These are phyloP conservation scores for Eucalyptus virginea DNA, from an alignment of 345 rosid species.

Conservation along the genomic window DNA sequence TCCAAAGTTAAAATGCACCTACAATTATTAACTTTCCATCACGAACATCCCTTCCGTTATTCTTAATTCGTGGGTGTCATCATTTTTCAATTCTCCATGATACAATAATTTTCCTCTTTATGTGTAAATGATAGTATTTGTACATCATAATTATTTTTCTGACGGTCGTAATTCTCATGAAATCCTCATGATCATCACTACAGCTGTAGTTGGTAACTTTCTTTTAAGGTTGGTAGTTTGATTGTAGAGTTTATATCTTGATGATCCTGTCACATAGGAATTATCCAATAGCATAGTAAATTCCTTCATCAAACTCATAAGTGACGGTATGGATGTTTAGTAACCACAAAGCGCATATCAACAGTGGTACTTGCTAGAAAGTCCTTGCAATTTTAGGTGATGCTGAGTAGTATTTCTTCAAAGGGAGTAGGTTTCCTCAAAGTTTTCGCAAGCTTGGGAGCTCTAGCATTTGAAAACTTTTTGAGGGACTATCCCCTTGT, in stretches of 20 bases:
- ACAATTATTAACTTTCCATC: no score
- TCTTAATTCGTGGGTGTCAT: not conserved
- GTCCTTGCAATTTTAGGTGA: not conserved
- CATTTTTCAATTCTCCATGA: not conserved
- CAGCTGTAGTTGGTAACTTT: not conserved
- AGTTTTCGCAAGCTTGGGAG: fast-evolving
- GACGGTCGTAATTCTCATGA: fast-evolving
- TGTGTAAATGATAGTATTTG: not conserved
- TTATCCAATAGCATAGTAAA: not conserved
- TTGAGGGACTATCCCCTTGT: no score
- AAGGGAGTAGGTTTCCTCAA: not conserved
- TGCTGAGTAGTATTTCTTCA: not conserved
- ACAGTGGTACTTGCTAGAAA: not conserved
- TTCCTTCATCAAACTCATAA: not conserved
- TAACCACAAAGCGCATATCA: not conserved
- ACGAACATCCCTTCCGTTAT: no score
- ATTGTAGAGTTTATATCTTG: not conserved
- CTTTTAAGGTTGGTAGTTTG: not conserved
- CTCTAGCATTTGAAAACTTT: no score
- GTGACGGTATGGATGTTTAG: fast-evolving
- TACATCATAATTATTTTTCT: not conserved
- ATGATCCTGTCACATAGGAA: not conserved
- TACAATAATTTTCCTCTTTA: not conserved
- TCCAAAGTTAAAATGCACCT: no score
- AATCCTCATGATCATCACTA: not conserved